These are phyloP conservation scores for Cymbidium sinense DNA, from an alignment of 106 monocot species.

Conservation along the genomic window DNA sequence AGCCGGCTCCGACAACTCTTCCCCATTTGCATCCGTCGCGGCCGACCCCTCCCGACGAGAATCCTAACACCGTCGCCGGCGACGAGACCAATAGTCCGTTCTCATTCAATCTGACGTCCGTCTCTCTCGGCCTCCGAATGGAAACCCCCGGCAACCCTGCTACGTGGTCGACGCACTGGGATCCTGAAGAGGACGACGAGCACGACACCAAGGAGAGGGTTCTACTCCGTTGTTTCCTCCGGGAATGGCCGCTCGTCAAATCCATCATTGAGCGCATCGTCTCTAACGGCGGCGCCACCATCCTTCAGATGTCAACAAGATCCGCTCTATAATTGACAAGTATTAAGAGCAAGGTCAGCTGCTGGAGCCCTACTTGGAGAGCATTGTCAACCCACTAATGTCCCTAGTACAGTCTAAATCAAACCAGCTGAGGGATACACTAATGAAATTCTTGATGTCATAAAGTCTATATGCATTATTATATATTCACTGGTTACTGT, in stretches of 20 bases:
- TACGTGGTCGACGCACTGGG: not conserved
- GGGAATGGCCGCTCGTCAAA: conserved; percentile 78
- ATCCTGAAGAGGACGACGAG: conserved; percentile 48
- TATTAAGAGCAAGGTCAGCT: conserved; percentile 97
- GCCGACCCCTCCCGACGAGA: not conserved
- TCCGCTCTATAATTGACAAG: conserved; percentile 91
- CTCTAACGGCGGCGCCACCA: conserved; percentile 43
- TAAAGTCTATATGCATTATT: conserved; percentile 78
- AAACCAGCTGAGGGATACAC: conserved; percentile 25
- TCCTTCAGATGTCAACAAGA: conserved; percentile 56
- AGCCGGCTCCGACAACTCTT: not conserved
- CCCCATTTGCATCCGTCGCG: not conserved
- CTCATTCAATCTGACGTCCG: not conserved
- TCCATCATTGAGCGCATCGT: conserved; percentile 63
- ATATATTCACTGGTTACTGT: conserved; percentile 79
- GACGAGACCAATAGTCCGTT: not conserved
- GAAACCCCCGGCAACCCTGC: conserved; percentile 11
- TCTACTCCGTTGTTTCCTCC: conserved; percentile 76
- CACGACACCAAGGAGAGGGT: conserved; percentile 79
- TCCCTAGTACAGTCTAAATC: conserved; percentile 51
- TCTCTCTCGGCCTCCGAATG: conserved; percentile 5
- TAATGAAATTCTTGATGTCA: conserved; percentile 43
- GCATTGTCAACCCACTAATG: conserved; percentile 79
- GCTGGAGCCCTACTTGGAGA: conserved; percentile 87
- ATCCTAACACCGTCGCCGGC: not conserved